These are phyloP conservation scores for Aspergillus nanangensis DNA, from an alignment of 495 filamentous ascomycete species.

Conservation along the genomic window DNA sequence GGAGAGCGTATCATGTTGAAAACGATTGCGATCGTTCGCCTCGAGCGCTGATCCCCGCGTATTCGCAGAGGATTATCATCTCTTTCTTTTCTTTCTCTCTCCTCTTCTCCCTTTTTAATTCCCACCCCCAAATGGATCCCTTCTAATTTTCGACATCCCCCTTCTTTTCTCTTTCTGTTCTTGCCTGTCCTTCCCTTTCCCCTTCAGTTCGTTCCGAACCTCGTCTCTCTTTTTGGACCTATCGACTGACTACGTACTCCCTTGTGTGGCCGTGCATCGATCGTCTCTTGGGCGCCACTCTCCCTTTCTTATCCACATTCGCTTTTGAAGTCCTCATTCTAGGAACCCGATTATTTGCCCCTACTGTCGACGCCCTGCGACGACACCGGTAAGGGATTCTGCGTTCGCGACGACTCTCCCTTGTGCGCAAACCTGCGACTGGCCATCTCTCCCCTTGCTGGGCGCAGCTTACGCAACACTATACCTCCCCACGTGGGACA, in stretches of 20 bases:
- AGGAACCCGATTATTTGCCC: too few species aligned
- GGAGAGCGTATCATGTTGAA: too few species aligned
- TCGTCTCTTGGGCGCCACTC: neutral
- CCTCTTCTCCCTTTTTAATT: conserved; percentile 6
- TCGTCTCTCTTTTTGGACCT: neutral
- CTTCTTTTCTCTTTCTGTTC: conserved; percentile 3
- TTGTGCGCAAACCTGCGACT: neutral
- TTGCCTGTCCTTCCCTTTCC: conserved; percentile 4
- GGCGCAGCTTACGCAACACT: neutral
- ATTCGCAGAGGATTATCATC: neutral
- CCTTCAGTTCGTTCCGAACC: too few species aligned
- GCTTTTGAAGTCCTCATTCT: neutral
- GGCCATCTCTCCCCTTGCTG: neutral
- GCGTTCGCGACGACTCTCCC: neutral
- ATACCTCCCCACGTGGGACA: neutral
- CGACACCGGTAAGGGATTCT: too few species aligned
- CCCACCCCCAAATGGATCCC: neutral
- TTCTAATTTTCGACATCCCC: neutral
- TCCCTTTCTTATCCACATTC: neutral
- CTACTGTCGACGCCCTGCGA: too few species aligned
- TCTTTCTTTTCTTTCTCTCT: conserved; percentile 8
- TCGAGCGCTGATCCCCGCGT: conserved; percentile 1
- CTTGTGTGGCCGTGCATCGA: too few species aligned
- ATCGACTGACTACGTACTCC: too few species aligned
- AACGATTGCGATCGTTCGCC: conserved; percentile 1